These are phyloP conservation scores for Colletotrichum melonis DNA, from an alignment of 2,329 filamentous ascomycete species.

Conservation along the genomic window DNA sequence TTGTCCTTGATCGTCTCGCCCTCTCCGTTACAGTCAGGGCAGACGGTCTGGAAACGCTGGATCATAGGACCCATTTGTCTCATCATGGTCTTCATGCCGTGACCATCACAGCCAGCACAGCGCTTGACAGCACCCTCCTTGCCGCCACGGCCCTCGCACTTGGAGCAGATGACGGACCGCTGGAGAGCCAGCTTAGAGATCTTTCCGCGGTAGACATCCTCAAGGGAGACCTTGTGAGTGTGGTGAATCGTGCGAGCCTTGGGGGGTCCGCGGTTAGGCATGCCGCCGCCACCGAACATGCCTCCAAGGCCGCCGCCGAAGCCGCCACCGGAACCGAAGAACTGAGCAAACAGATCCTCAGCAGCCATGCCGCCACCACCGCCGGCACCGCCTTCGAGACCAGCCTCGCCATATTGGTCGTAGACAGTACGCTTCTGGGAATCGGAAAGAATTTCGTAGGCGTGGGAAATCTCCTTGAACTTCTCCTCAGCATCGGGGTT, in stretches of 20 bases:
- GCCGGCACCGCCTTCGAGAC: conserved; percentile 87
- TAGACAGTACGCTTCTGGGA: conserved; percentile 91
- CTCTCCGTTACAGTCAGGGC: conserved; percentile 97
- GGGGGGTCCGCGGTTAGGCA: conserved; percentile 81
- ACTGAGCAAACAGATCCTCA: conserved; percentile 96
- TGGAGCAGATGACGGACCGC: conserved; percentile 95
- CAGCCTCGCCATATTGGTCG: conserved; percentile 97
- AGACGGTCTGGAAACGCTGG: conserved; percentile 99
- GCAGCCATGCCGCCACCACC: conserved; percentile 88
- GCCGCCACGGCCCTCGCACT: conserved; percentile 92
- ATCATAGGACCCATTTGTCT: conserved; percentile 99
- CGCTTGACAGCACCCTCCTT: conserved; percentile 98
- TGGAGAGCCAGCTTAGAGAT: conserved; percentile 97
- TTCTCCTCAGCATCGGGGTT: conserved; percentile 95
- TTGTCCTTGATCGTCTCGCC: conserved; percentile 97
- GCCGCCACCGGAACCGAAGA: conserved; percentile 81
- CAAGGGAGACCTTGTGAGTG: conserved; percentile 96
- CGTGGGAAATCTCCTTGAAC: conserved; percentile 97
- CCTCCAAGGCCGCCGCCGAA: conserved; percentile 80
- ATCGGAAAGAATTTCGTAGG: conserved; percentile 95
- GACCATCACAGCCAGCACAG: conserved; percentile 89
- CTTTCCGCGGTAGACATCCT: conserved; percentile 98
- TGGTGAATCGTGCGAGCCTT: conserved; percentile 98
- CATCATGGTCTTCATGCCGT: conserved; percentile 99
- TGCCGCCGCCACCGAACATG: conserved; percentile 81